Evolutionary conservation across 2,329 filamentous ascomycete genomes (phyloP).

Genomic region (Myriosclerotinia duriaeana): DNA sequence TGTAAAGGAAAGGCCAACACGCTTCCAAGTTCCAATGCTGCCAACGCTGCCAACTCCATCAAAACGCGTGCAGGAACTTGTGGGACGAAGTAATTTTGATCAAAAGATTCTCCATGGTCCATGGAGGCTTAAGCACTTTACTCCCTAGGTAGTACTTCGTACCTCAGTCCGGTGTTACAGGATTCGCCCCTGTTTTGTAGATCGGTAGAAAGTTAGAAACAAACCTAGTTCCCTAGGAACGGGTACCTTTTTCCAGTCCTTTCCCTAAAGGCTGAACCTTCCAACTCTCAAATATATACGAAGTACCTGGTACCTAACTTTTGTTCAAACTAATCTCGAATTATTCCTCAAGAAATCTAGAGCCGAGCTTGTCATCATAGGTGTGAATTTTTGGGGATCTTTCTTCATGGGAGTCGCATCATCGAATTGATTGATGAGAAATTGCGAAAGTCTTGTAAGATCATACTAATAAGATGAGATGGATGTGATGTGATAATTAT

Average conservation of each 20-base stretch:
- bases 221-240: not conserved
- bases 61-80: not conserved
- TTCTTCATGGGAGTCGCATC: not conserved
- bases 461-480: no score
- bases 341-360: not conserved
- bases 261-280: not conserved
- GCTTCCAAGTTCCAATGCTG: not conserved
- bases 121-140: not conserved
- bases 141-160: not conserved
- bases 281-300: not conserved
- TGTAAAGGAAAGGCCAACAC: not conserved
- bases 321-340: not conserved
- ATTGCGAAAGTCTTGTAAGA: not conserved
- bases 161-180: conserved; percentile 4
- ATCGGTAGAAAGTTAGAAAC: not conserved
- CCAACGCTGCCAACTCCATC: no score
- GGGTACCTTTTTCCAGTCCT: not conserved
- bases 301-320: not conserved
- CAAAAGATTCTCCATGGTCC: not conserved
- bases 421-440: not conserved
- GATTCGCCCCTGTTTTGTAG: conserved; percentile 1
- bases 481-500: not conserved
- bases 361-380: not conserved
- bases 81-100: conserved; percentile 10
- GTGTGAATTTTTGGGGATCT: not conserved